phyloP scores from a whole-genome alignment of 345 rosid species.

The Camelina hispida region DNA sequence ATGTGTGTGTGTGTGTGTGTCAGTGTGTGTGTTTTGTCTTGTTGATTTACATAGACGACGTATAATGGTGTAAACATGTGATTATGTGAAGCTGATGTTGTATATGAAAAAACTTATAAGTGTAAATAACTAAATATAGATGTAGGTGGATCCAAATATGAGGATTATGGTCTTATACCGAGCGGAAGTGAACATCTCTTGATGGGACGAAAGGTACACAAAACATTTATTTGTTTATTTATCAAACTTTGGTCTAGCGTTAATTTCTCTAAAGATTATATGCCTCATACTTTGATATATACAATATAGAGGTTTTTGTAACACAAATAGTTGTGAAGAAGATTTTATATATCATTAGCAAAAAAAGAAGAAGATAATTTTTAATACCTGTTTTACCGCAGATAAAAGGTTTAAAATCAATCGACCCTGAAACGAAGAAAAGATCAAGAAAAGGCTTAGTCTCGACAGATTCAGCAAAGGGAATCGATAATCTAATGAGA shows the following conservation, averaged over 20 bases:
- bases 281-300: not conserved
- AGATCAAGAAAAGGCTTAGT: conserved; percentile 19
- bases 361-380: not conserved
- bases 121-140: conserved; percentile 13
- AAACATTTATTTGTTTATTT: not conserved
- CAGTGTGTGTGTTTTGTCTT: not conserved
- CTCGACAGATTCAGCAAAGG: conserved; percentile 19
- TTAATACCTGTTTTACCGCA: conserved; percentile 4
- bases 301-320: not conserved
- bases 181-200: conserved; percentile 26
- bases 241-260: not conserved
- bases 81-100: conserved; percentile 10
- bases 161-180: conserved; percentile 22
- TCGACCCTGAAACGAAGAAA: not conserved
- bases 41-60: not conserved
- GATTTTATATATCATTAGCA: not conserved
- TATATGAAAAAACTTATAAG: conserved; percentile 21
- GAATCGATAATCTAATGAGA: conserved; percentile 38
- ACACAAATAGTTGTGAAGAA: conserved; percentile 4
- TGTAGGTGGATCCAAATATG: conserved; percentile 39
- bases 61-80: conserved; percentile 1
- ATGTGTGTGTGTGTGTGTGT: not conserved
- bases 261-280: not conserved
- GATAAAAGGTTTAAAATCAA: conserved; percentile 14
- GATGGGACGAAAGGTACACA: conserved; percentile 43